Evolutionary conservation across 129 eudicot species (phyloP), one percentile per base, ranked within the genome.

Genomic region (Artemisia annua): DNA sequence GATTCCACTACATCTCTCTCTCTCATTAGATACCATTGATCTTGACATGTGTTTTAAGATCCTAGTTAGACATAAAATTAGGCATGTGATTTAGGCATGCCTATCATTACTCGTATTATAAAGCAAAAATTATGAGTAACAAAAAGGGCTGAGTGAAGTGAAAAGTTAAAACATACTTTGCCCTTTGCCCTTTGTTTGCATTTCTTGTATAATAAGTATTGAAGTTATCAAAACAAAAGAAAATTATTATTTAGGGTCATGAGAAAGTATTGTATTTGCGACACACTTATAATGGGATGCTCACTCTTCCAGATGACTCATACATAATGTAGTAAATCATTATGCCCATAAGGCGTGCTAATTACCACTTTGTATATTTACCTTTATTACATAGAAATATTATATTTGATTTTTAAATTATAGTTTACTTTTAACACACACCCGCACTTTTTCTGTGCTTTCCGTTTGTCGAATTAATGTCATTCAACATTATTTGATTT

Each of bases 311-410:
- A 52, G 9, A 70, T 56, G 64, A 17, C 64, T 54, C 64, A 15
- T 13, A 43, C 7, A 39, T 43, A 43, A 15, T 55, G 22, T 20
- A 20, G 24, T 35, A 67, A 49, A 67, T 67, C 72, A 67, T 67
- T 67, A 46, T 67, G 72, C 51, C 72, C 72, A 67, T 22, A 67
- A 24, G 72, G 59, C 72, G 59, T 67, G 72, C 72, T 49, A 20
- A 67, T 49, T 51, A 50, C 7, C 43, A 67, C 14, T 5, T 67
- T 67, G n/a, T 67, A 3, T 13, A 16, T 67, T 49, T 22, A 2
- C 50, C 14, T 0, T 19, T 44, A 43, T 48, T 46, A 6, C 46
- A 20, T 46, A 8, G 1, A 48, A 48, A 67, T 3, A 15, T 52
- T n/a, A 14, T 52, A 52, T 52, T 52, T 52, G 18, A 15, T 39